Evolutionary conservation across 106 monocot genomes (phyloP).

Genomic region (Allium sativum): DNA sequence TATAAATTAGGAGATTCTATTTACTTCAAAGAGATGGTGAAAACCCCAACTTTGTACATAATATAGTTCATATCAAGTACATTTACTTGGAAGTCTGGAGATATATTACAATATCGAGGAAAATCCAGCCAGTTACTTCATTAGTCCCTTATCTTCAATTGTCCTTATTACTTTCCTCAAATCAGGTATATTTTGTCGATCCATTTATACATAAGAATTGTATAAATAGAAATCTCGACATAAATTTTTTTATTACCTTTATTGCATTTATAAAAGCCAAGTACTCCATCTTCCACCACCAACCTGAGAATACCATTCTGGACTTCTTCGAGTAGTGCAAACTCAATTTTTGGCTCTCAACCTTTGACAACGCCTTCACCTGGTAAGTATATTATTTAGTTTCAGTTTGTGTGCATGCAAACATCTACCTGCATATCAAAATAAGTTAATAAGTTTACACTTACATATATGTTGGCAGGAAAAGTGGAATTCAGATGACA

Average conservation of each 20-base stretch:
- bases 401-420: no score
- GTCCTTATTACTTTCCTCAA: constrained; percentile 31
- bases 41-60: constrained; percentile 41
- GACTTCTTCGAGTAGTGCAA: constrained; percentile 34
- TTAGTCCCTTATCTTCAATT: constrained; percentile 35
- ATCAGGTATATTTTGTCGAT: constrained; percentile 22
- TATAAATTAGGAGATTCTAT: constrained; percentile 83
- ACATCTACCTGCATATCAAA: no score
- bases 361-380: constrained; percentile 20
- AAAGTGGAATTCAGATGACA: constrained; percentile 59
- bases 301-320: constrained; percentile 67
- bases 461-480: no score
- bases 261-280: constrained; percentile 17
- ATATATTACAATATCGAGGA: constrained; percentile 30
- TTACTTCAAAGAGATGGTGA: constrained; percentile 65
- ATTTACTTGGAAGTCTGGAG: constrained; percentile 58
- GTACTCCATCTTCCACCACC: constrained; percentile 29
- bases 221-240: neutral
- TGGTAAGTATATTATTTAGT: constrained; percentile 29
- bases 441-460: no score
- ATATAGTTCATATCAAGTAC: constrained; percentile 66
- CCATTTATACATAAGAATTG: neutral
- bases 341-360: constrained; percentile 38
- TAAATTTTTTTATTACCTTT: neutral
- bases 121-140: constrained; percentile 32